Conservation (phyloP, 441 rosid species). For the Jatropha multifida region DNA sequence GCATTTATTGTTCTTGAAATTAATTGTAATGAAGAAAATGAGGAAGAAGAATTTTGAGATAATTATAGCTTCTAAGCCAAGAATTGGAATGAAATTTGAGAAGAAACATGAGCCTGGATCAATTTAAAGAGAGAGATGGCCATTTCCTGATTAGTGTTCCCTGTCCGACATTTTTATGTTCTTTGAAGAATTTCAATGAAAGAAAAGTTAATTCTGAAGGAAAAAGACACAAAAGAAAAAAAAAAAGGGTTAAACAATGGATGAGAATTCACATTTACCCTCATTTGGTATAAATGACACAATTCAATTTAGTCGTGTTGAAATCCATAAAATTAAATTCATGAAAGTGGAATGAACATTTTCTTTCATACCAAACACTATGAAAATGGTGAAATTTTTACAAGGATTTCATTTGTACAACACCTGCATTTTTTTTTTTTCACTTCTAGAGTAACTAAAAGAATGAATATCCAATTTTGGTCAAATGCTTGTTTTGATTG, state of each 20-base stretch:
- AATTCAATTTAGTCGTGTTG: too few relatives aligned
- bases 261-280: too few relatives aligned
- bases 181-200: neutral
- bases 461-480: neutral
- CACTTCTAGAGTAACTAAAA: neutral
- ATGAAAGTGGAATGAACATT: too few relatives aligned
- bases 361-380: too few relatives aligned
- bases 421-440: neutral
- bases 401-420: neutral
- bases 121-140: neutral
- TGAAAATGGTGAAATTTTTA: too few relatives aligned
- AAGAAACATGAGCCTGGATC: neutral
- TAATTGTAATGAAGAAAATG: neutral
- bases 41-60: neutral
- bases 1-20: neutral
- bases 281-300: too few relatives aligned
- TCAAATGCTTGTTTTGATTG: slow-evolving; percentile 10
- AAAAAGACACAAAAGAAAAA: too few relatives aligned
- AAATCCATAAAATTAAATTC: too few relatives aligned
- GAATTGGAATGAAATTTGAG: neutral
- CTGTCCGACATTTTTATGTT: neutral
- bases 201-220: too few relatives aligned
- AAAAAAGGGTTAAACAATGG: too few relatives aligned
- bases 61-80: neutral
- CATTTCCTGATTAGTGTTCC: neutral